Percentiles rank a stretch among this genome's conserved stretches.
These are phyloP conservation scores for Bruguiera sexangula DNA, from an alignment of 345 rosid genomes.

Conservation along the genomic window DNA sequence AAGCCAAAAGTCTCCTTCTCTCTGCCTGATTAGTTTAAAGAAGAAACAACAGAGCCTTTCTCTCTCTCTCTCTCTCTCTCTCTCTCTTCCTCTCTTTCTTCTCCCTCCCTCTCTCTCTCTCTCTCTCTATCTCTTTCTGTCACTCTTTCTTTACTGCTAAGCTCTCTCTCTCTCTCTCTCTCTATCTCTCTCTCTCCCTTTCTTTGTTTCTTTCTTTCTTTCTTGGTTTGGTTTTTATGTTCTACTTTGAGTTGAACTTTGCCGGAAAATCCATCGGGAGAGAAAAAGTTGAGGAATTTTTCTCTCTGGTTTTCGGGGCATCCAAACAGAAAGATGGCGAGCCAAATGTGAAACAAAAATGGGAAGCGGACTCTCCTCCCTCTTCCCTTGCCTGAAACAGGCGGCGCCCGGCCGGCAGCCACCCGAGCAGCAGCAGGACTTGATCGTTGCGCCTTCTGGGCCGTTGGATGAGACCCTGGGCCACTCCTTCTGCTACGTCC, in stretches of 20 bases:
- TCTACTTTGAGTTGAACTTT: background rate
- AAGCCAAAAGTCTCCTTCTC: too few species aligned
- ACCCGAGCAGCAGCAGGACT: slow-evolving; percentile 39
- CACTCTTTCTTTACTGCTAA: slow-evolving; percentile 5
- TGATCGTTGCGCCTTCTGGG: slow-evolving; percentile 48
- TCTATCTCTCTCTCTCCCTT: background rate
- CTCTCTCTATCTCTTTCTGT: background rate
- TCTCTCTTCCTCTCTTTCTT: background rate
- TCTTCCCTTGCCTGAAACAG: slow-evolving; percentile 69
- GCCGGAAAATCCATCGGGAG: background rate
- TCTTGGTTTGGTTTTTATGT: background rate
- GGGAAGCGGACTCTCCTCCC: slow-evolving; percentile 87
- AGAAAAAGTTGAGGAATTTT: background rate
- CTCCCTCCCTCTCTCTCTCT: background rate
- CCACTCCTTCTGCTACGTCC: slow-evolving; percentile 93
- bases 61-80: too few species aligned
- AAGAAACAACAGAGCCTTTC: too few species aligned
- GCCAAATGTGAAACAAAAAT: slow-evolving; percentile 69
- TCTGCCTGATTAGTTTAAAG: too few species aligned
- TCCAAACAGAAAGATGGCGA: slow-evolving; percentile 34
- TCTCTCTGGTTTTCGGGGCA: slow-evolving; percentile 21
- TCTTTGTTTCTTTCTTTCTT: background rate
- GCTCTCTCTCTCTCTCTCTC: background rate
- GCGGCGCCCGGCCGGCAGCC: slow-evolving; percentile 20
- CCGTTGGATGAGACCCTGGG: slow-evolving; percentile 94